Conservation (phyloP, 352 stramenopile genomes). For the Globisporangium irregulare region DNA sequence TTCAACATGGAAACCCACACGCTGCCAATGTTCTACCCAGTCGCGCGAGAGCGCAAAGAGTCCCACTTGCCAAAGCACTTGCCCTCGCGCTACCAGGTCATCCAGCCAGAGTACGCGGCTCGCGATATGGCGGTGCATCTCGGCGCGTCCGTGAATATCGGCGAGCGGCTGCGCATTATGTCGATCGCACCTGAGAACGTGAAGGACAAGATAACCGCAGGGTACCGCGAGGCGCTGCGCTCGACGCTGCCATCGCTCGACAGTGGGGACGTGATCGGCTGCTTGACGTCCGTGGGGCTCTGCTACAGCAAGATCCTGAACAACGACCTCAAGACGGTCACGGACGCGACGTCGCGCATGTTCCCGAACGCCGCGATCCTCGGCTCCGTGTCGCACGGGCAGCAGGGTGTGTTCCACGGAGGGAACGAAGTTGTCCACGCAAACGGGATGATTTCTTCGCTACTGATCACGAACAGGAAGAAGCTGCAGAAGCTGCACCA, state of each 20-base stretch:
- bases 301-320: conserved; percentile 74
- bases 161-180: conserved; percentile 78
- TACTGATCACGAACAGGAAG: conserved; percentile 82
- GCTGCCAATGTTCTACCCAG: conserved; percentile 70
- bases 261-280: conserved; percentile 61
- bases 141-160: conserved; percentile 47
- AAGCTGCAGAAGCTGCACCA: conserved; percentile 58
- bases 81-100: conserved; percentile 56
- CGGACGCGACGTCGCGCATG: conserved; percentile 45
- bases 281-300: conserved; percentile 56
- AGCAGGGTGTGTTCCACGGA: conserved; percentile 66
- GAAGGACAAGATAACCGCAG: conserved; percentile 40
- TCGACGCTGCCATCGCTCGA: conserved; percentile 55
- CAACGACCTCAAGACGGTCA: conserved; percentile 52
- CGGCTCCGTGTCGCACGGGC: conserved; percentile 58
- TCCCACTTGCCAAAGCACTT: conserved; percentile 18
- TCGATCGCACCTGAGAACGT: conserved; percentile 55
- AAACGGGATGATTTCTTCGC: conserved; percentile 75
- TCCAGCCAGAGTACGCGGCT: conserved; percentile 62
- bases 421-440: conserved; percentile 57
- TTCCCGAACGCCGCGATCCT: conserved; percentile 60
- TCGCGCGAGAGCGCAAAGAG: conserved; percentile 43
- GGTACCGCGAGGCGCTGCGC: conserved; percentile 52
- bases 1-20: conserved; percentile 65
- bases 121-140: conserved; percentile 53